Evolutionary conservation across 1,284 basidiomycete species (phyloP).

Genomic region (Microbotryomycetes sp.): DNA sequence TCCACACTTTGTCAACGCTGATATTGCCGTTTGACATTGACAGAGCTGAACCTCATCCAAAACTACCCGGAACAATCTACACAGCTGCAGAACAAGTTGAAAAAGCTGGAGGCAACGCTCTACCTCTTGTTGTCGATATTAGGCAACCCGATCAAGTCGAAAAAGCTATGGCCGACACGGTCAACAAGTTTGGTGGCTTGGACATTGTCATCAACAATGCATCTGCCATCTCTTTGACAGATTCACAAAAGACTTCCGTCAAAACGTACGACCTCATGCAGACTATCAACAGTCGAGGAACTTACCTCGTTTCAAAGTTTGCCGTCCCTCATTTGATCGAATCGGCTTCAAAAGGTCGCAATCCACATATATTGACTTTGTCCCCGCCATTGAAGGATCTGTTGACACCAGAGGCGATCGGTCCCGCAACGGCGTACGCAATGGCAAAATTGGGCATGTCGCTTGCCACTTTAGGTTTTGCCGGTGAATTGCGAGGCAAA

Average conservation of each 20-base stretch:
- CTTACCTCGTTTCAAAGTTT: conserved; percentile 34
- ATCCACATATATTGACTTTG: conserved; percentile 41
- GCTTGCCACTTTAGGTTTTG: conserved; percentile 36
- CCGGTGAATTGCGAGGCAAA: conserved; percentile 36
- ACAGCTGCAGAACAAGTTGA: conserved; percentile 40
- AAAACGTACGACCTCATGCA: conserved; percentile 37
- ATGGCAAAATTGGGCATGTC: conserved; percentile 41
- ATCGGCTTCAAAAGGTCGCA: conserved; percentile 24
- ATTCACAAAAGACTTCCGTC: conserved; percentile 30
- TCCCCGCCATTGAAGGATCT: conserved; percentile 36
- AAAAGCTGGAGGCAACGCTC: conserved; percentile 32
- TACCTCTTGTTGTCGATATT: conserved; percentile 41
- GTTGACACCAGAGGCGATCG: conserved; percentile 22
- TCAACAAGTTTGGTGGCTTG: conserved; percentile 36
- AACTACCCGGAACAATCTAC: conserved; percentile 41
- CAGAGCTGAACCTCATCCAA: conserved; percentile 28
- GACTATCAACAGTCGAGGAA: conserved; percentile 39
- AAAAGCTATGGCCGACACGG: conserved; percentile 30
- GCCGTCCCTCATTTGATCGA: conserved; percentile 39
- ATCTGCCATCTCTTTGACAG: conserved; percentile 39
- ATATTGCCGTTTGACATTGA: not conserved
- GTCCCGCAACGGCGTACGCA: conserved; percentile 34
- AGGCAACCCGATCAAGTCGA: conserved; percentile 36
- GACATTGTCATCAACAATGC: conserved; percentile 43
- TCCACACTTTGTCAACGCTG: not conserved